Conservation (phyloP, 345 rosid genomes). For the Cochlearia excelsa region DNA sequence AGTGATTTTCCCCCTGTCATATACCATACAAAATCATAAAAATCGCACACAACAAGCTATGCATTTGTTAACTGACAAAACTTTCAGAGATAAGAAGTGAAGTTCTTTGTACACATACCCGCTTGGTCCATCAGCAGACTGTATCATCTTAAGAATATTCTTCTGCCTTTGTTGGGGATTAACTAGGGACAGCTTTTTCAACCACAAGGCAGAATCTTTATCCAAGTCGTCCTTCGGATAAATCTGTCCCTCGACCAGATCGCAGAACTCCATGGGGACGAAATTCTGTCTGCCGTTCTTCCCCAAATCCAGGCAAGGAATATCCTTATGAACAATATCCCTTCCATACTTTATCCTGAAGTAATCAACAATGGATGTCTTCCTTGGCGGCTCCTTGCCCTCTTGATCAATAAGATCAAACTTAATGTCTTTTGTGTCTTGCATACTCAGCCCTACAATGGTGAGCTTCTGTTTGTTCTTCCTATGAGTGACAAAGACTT, state of each 20-base stretch:
- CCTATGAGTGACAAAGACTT: slow-evolving; percentile 66
- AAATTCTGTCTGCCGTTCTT: slow-evolving; percentile 45
- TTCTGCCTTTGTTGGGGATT: slow-evolving; percentile 41
- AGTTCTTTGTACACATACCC: slow-evolving; percentile 46
- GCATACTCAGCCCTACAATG: slow-evolving; percentile 49
- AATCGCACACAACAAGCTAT: not conserved
- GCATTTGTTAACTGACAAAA: not conserved
- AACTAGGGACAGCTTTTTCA: slow-evolving; percentile 55
- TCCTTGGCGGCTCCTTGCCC: slow-evolving; percentile 34
- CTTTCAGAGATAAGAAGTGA: not conserved
- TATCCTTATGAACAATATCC: slow-evolving; percentile 44
- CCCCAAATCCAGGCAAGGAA: slow-evolving; percentile 75
- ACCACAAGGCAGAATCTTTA: slow-evolving; percentile 32
- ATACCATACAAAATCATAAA: not conserved
- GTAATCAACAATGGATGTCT: slow-evolving; percentile 28
- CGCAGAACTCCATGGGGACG: slow-evolving; percentile 84
- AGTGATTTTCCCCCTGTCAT: slow-evolving; percentile 54
- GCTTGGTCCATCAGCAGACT: slow-evolving; percentile 54
- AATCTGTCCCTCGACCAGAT: slow-evolving; percentile 70
- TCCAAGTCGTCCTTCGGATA: slow-evolving; percentile 69
- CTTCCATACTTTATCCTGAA: slow-evolving; percentile 51
- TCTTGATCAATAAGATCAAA: slow-evolving; percentile 51
- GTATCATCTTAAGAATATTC: slow-evolving; percentile 50
- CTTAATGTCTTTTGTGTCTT: slow-evolving; percentile 35
- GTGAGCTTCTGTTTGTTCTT: slow-evolving; percentile 56